Percentiles rank a stretch among this genome's conserved stretches.
These are phyloP conservation scores for Forsythia suspensa DNA, from an alignment of 257 asterid genomes.

Conservation along the genomic window DNA sequence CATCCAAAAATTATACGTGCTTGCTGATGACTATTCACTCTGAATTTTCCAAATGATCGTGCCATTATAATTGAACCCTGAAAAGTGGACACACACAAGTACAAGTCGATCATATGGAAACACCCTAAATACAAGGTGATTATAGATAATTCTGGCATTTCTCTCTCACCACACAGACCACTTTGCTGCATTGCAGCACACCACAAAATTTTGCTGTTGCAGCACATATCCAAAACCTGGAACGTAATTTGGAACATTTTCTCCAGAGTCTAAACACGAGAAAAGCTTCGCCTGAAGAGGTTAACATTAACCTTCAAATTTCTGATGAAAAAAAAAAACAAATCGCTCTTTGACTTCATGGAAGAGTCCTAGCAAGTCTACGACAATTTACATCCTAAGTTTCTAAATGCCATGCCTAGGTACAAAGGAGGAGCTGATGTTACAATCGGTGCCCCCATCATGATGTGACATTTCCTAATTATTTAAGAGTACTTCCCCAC, in stretches of 20 bases:
- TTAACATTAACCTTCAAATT: neutral
- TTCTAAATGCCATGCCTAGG: neutral
- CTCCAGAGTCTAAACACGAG: neutral
- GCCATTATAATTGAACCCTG: neutral
- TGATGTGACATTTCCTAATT: neutral
- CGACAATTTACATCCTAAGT: neutral
- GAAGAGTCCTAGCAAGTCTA: neutral
- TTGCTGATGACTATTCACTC: neutral
- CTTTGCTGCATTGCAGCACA: neutral
- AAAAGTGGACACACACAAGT: neutral
- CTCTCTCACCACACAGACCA: neutral
- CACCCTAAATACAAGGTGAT: neutral
- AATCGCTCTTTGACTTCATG: neutral
- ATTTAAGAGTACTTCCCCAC: neutral
- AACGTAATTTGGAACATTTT: neutral
- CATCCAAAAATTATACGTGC: neutral
- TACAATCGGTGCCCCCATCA: neutral
- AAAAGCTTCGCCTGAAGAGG: neutral
- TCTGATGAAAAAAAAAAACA: neutral
- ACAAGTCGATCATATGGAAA: neutral
- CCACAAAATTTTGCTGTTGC: neutral
- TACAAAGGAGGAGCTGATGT: neutral
- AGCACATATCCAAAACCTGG: neutral
- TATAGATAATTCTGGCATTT: neutral
- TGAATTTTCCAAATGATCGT: neutral